phyloP scores from a whole-genome alignment of 78 protist species.

The Polysphondylium violaceum region DNA sequence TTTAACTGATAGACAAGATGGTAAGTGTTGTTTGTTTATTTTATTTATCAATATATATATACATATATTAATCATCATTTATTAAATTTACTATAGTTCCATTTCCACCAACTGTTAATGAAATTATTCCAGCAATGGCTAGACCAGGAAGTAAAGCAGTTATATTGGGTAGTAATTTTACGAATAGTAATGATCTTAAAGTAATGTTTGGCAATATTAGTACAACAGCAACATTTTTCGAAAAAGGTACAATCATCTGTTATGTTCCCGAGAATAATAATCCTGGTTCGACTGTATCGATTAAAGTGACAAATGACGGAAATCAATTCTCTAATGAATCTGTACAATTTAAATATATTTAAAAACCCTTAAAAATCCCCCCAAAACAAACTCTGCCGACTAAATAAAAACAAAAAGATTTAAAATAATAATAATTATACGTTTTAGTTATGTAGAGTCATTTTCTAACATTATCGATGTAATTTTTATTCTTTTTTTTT shows the following conservation, averaged over 20 bases:
- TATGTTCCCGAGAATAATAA: constrained; percentile 36
- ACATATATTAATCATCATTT: background rate
- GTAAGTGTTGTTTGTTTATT: background rate
- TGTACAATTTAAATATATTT: constrained; percentile 4
- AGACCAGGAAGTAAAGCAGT: constrained; percentile 72
- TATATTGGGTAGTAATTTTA: constrained; percentile 79
- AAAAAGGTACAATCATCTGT: constrained; percentile 81
- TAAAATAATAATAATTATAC: too few species aligned
- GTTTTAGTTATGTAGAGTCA: too few species aligned
- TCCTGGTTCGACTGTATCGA: background rate
- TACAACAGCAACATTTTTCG: constrained; percentile 43
- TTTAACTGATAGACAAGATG: constrained; percentile 79
- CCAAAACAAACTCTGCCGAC: background rate
- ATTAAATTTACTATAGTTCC: constrained; percentile 43
- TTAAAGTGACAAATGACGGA: constrained; percentile 78
- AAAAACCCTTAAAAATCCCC: background rate
- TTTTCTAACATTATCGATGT: too few species aligned
- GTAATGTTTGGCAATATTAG: constrained; percentile 38
- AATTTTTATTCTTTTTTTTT: too few species aligned
- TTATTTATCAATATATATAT: background rate
- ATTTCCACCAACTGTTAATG: constrained; percentile 81
- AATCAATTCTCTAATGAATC: constrained; percentile 44
- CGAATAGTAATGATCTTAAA: constrained; percentile 54
- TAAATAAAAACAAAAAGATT: too few species aligned
- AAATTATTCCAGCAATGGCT: constrained; percentile 78